Percentiles rank a stretch among this genome's conserved stretches.
phyloP scores from a whole-genome alignment of 495 filamentous ascomycete genomes.

The Penicillium pulvis region DNA sequence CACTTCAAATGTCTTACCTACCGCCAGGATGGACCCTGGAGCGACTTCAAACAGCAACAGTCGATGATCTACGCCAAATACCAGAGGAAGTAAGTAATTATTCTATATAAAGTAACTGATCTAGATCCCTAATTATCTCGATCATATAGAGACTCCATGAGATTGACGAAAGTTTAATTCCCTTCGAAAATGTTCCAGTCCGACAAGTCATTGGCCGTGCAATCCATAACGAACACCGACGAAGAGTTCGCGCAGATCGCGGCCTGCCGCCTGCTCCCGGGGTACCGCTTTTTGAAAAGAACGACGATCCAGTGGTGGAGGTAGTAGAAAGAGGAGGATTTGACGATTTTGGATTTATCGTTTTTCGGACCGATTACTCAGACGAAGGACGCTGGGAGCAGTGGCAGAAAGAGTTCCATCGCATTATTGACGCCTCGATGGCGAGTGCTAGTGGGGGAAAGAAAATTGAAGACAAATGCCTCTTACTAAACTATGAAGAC shows the following conservation, averaged over 20 bases:
- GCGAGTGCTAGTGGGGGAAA: not conserved
- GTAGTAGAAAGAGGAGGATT: conserved; percentile 7
- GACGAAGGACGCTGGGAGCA: not conserved
- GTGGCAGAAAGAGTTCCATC: not conserved
- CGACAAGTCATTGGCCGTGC: conserved; percentile 3
- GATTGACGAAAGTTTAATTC: conserved; percentile 5
- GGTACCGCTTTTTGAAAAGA: not conserved
- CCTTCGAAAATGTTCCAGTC: not conserved
- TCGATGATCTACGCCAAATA: conserved; percentile 10
- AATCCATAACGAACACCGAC: conserved; percentile 3
- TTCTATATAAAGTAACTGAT: too few relatives aligned
- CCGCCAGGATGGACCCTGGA: conserved; percentile 6
- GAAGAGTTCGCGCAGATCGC: not conserved
- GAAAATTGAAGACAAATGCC: conserved; percentile 11
- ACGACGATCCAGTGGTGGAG: conserved; percentile 6
- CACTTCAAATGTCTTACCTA: conserved; percentile 4
- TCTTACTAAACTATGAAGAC: not conserved
- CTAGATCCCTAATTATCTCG: not conserved
- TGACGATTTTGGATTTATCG: conserved; percentile 8
- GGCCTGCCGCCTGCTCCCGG: conserved; percentile 6
- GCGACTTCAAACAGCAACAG: conserved; percentile 6
- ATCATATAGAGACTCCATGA: not conserved
- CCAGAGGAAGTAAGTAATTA: conserved; percentile 6
- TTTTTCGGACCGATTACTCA: conserved; percentile 5
- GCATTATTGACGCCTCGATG: not conserved